phyloP scores from a whole-genome alignment of 2,329 filamentous ascomycete genomes.

The Ophiostoma novo-ulmi region DNA sequence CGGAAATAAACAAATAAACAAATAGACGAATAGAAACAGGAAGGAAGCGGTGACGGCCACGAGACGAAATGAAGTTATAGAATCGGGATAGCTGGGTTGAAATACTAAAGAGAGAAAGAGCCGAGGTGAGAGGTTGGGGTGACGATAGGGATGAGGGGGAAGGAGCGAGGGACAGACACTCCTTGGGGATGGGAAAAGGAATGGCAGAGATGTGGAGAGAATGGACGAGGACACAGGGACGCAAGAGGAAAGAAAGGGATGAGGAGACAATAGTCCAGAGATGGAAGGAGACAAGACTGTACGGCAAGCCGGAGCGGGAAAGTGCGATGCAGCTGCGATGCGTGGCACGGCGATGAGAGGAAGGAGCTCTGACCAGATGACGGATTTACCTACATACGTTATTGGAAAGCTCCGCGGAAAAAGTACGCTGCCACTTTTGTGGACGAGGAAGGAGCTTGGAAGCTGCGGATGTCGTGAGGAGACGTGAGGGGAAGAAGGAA shows the following conservation, averaged over 20 bases:
- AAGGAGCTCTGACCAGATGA: background rate
- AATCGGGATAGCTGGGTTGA: background rate
- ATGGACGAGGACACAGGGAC: background rate
- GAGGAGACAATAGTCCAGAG: background rate
- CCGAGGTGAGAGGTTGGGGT: constrained; percentile 7
- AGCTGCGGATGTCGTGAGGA: constrained; percentile 1
- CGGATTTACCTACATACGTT: background rate
- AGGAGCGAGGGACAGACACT: background rate
- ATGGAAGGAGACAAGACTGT: constrained; percentile 13
- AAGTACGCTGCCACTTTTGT: background rate
- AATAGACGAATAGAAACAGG: background rate
- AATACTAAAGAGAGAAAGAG: background rate
- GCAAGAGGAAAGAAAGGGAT: background rate
- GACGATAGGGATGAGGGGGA: constrained; percentile 10
- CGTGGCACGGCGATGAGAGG: constrained; percentile 3
- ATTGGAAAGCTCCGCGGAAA: background rate
- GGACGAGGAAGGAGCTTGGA: background rate
- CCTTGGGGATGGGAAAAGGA: background rate
- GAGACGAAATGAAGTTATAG: constrained; percentile 4
- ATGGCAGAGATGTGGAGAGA: background rate
- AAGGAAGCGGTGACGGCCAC: constrained; percentile 15
- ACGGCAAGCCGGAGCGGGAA: background rate
- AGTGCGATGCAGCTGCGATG: background rate
- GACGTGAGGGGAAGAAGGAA: constrained; percentile 8
- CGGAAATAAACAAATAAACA: background rate